These are phyloP conservation scores for Corynespora cassiicola DNA, from an alignment of 2,329 filamentous ascomycete species.

Conservation along the genomic window DNA sequence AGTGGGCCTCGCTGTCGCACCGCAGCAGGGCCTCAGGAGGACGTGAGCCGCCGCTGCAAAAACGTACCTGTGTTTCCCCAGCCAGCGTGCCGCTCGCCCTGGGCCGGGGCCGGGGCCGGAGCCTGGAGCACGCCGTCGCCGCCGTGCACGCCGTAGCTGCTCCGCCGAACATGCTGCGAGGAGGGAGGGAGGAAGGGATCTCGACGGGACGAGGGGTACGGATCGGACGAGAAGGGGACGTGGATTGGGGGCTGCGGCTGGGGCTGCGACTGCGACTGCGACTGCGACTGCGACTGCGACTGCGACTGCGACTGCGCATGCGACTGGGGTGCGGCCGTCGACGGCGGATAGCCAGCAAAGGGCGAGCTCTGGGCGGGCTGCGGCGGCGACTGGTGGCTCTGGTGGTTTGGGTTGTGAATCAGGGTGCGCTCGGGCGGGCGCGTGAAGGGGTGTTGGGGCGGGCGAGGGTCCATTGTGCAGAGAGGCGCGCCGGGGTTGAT, in stretches of 20 bases:
- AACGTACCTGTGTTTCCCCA: constrained; percentile 48
- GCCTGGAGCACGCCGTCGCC: constrained; percentile 35
- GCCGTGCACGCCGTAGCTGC: constrained; percentile 47
- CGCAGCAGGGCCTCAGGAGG: constrained; percentile 10
- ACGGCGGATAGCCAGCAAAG: constrained; percentile 42
- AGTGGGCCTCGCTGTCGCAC: constrained; percentile 13
- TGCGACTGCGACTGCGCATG: constrained; percentile 25
- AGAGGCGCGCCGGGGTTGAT: constrained; percentile 9
- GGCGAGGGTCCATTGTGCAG: constrained; percentile 46
- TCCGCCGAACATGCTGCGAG: constrained; percentile 45
- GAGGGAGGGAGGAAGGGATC: constrained; percentile 53
- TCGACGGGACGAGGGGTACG: constrained; percentile 53
- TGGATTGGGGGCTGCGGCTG: constrained; percentile 47
- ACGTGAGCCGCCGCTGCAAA: constrained; percentile 10
- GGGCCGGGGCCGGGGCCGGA: no score
- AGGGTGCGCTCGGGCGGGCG: constrained; percentile 49
- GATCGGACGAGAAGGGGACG: constrained; percentile 52
- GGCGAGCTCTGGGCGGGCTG: constrained; percentile 23
- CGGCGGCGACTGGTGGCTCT: constrained; percentile 45
- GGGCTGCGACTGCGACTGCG: constrained; percentile 35
- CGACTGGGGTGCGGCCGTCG: no score
- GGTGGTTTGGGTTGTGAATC: constrained; percentile 66
- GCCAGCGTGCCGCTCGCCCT: constrained; percentile 37
- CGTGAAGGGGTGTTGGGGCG: constrained; percentile 44
- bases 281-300: constrained; percentile 8